Percentiles rank a stretch among this genome's conserved stretches.
Evolutionary conservation across 129 eudicot genomes (phyloP).

Genomic region (Apium graveolens): DNA sequence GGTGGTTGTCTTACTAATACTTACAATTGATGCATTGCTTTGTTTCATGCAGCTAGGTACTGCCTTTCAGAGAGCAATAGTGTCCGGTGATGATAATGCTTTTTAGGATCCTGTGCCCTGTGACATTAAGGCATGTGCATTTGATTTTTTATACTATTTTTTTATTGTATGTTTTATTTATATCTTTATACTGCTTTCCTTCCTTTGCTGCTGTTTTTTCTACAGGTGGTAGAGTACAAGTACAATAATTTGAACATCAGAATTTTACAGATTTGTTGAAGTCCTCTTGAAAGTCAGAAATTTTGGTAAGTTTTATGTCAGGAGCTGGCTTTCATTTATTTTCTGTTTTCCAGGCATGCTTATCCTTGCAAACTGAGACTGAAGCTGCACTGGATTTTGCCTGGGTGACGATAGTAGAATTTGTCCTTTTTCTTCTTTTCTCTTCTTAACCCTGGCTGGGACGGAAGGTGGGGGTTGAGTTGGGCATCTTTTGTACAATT

Average conservation of each 20-base stretch:
- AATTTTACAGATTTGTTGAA: slow-evolving; percentile 4
- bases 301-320: slow-evolving; percentile 40
- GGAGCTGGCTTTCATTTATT: slow-evolving; percentile 39
- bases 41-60: neutral
- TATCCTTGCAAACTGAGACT: neutral
- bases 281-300: slow-evolving; percentile 24
- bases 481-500: slow-evolving; percentile 12
- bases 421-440: neutral
- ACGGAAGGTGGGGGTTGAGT: neutral
- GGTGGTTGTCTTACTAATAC: neutral
- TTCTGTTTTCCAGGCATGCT: slow-evolving; percentile 39
- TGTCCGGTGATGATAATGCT: neutral
- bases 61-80: neutral
- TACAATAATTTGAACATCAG: slow-evolving; percentile 27
- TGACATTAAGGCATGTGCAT: neutral
- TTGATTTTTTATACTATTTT: neutral
- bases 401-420: neutral
- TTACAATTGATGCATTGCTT: neutral
- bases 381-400: neutral
- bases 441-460: neutral
- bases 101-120: neutral
- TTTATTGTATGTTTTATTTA: neutral
- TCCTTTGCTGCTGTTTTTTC: slow-evolving; percentile 12
- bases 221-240: slow-evolving; percentile 46
- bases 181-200: slow-evolving; percentile 9